Evolutionary conservation across 768 basidiomycete genomes (phyloP).

Genomic region (Psilocybe azurescens): DNA sequence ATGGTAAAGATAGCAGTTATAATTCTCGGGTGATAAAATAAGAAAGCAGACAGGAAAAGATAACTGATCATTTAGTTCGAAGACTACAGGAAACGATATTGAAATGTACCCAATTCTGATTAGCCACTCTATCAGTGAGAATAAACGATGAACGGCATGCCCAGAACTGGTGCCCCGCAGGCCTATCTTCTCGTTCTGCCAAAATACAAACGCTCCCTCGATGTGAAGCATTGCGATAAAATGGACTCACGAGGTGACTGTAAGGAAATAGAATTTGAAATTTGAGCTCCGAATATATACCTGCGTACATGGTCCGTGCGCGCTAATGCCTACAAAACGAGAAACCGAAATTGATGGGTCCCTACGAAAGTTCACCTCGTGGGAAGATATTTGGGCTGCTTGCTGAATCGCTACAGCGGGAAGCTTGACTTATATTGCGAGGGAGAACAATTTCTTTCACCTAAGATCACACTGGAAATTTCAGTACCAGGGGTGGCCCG

Average conservation of each 20-base stretch:
- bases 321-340: conserved; percentile 24
- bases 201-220: conserved; percentile 22
- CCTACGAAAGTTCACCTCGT: conserved; percentile 76
- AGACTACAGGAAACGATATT: neutral
- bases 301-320: conserved; percentile 36
- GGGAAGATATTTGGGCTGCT: conserved; percentile 76
- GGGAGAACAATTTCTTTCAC: conserved; percentile 66
- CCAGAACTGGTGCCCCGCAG: conserved; percentile 55
- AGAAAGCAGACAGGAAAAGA: too few species aligned
- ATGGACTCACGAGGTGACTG: conserved; percentile 38
- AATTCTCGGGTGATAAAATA: too few species aligned
- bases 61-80: too few species aligned
- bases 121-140: conserved; percentile 61
- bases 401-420: conserved; percentile 37
- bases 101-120: conserved; percentile 72
- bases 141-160: conserved; percentile 66
- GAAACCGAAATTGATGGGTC: conserved; percentile 15
- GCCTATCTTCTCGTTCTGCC: conserved; percentile 55
- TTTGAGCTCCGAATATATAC: conserved; percentile 28
- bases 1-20: too few species aligned
- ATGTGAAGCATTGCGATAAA: conserved; percentile 22
- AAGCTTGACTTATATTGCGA: conserved; percentile 60
- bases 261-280: conserved; percentile 28
- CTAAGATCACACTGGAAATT: conserved; percentile 67
- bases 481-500: conserved; percentile 62